Evolutionary conservation across 2,329 filamentous ascomycete species (phyloP), one percentile per base, ranked within the genome.

Genomic region (Diaporthe humulicola): DNA sequence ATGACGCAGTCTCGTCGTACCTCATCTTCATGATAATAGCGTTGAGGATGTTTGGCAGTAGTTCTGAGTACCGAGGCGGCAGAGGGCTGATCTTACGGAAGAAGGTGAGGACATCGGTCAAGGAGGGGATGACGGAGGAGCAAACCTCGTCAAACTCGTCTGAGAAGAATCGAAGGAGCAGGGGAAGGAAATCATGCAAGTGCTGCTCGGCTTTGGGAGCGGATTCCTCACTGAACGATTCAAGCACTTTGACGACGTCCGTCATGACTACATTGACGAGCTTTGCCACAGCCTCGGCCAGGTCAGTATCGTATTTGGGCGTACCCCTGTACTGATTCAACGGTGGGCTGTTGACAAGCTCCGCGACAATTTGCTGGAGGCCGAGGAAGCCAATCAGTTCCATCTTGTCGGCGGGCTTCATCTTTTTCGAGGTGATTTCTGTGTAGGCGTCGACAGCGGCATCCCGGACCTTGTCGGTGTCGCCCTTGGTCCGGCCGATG

Each of bases 111-210:
- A 98, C 90, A 80, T 99, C 97, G 66, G 95, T 98, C 73, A 98
- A 91, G 50, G 95, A 96, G 30, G 96, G 94, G 76, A 99, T 98
- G 74, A 98, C 95, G 17, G 95, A 97, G 48, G 96, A 97, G 87
- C 97, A 98, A 78, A 99, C 93, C 86, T 99, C 97, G 83, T 99
- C 97, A 83, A 97, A 99, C 82, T 99, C 96, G 84, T 99, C 97
- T 33, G 95, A 94, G 85, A 99, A 98, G 87, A 98, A 98, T 52
- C 96, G 94, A 69, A 99, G 88, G 17, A 98, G 89, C 78, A 96
- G 93, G 0, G 96, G 95, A 38, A 98, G 87, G 82, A 98, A 98
- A 54, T 91, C 90, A 81, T 94, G 93, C 71, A 98, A 88, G 75
- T 97, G 90, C 79, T 93, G 92, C 79, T 97, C 95, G 69, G 97